phyloP scores from a whole-genome alignment of 352 stramenopile genomes.

The Phytophthora idaei region DNA sequence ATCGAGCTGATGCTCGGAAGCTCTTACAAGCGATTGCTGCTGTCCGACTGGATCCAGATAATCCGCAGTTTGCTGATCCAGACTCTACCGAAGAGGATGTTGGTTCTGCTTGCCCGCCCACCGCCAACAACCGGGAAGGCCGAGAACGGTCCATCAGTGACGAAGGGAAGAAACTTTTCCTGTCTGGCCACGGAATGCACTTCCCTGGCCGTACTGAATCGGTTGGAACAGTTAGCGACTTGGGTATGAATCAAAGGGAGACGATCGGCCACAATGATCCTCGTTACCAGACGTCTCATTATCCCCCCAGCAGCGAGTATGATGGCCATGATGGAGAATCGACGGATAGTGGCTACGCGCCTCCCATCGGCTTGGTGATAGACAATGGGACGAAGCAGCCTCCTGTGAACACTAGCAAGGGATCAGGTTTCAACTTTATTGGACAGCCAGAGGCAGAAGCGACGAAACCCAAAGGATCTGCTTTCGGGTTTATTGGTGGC shows the following conservation, averaged over 20 bases:
- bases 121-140: slow-evolving; percentile 65
- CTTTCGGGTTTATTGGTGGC: slow-evolving; percentile 81
- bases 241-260: slow-evolving; percentile 28
- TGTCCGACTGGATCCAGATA: slow-evolving; percentile 78
- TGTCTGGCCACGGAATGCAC: slow-evolving; percentile 52
- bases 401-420: slow-evolving; percentile 21
- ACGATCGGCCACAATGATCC: slow-evolving; percentile 44
- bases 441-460: slow-evolving; percentile 23
- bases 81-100: slow-evolving; percentile 63
- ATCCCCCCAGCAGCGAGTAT: slow-evolving; percentile 61
- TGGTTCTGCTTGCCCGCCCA: slow-evolving; percentile 61
- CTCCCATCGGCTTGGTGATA: slow-evolving; percentile 30
- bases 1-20: slow-evolving; percentile 80
- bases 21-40: slow-evolving; percentile 84
- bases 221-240: slow-evolving; percentile 38
- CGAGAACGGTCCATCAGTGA: slow-evolving; percentile 81
- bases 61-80: slow-evolving; percentile 72
- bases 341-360: slow-evolving; percentile 58
- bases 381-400: slow-evolving; percentile 35
- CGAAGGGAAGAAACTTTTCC: slow-evolving; percentile 86
- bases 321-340: slow-evolving; percentile 62
- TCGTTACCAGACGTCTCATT: slow-evolving; percentile 50
- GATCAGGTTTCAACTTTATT: slow-evolving; percentile 44
- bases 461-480: slow-evolving; percentile 45
- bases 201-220: slow-evolving; percentile 34